phyloP scores from a whole-genome alignment of 345 rosid genomes.

The Rhodamnia rubescens region DNA sequence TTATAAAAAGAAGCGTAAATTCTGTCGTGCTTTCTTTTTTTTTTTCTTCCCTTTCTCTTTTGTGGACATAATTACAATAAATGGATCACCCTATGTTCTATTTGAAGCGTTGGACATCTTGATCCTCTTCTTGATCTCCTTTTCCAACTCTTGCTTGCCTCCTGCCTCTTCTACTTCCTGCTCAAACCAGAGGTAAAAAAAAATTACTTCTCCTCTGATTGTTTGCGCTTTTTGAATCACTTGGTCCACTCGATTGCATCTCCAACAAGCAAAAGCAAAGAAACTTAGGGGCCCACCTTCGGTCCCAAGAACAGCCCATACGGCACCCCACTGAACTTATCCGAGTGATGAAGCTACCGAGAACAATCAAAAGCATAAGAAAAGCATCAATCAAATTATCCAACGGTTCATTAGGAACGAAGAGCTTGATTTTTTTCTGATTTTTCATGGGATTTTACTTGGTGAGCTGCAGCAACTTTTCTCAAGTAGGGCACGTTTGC shows the following conservation, averaged over 20 bases:
- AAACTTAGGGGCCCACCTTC: conserved; percentile 14
- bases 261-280: background rate
- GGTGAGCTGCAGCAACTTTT: conserved; percentile 58
- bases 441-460: conserved; percentile 10
- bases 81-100: background rate
- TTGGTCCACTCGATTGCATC: background rate
- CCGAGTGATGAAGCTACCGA: conserved; percentile 48
- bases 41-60: background rate
- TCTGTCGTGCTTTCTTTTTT: background rate
- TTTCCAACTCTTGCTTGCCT: conserved; percentile 35
- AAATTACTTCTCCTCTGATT: background rate
- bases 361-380: background rate
- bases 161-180: conserved; percentile 56
- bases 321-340: conserved; percentile 50
- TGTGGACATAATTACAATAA: background rate
- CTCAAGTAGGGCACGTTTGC: conserved; percentile 48
- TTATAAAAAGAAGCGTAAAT: background rate
- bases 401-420: background rate
- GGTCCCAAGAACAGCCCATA: conserved; percentile 61
- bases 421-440: background rate
- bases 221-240: background rate
- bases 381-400: background rate
- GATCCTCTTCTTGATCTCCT: conserved; percentile 3
- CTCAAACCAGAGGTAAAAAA: background rate
- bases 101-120: background rate